These are phyloP conservation scores for Diplodia intermedia DNA, from an alignment of 2,329 filamentous ascomycete genomes.

Conservation along the genomic window DNA sequence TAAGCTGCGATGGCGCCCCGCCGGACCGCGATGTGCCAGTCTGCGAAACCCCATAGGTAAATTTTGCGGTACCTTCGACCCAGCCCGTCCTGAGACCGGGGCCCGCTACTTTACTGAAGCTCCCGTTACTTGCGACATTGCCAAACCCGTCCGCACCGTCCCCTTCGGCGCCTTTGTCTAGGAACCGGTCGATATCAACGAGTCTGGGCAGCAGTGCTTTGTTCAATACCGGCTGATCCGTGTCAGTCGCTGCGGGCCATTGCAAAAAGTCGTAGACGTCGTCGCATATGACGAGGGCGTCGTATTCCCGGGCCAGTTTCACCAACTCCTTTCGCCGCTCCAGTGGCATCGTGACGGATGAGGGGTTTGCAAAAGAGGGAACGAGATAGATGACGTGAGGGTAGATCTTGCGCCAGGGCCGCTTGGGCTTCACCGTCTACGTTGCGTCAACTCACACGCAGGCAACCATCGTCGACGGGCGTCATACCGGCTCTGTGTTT, in stretches of 20 bases:
- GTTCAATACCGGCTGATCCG: conserved; percentile 41
- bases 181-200: conserved; percentile 75
- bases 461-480: conserved; percentile 10
- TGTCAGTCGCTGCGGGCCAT: conserved; percentile 63
- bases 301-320: conserved; percentile 74
- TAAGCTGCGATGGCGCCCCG: conserved; percentile 66
- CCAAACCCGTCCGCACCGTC: conserved; percentile 69
- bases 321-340: conserved; percentile 72
- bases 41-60: conserved; percentile 66
- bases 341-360: conserved; percentile 79
- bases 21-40: conserved; percentile 66
- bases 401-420: conserved; percentile 76
- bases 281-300: conserved; percentile 85
- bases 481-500: conserved; percentile 54
- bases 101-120: conserved; percentile 85
- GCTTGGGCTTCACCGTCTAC: conserved; percentile 62
- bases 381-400: conserved; percentile 87
- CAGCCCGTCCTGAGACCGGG: conserved; percentile 88
- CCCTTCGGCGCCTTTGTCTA: conserved; percentile 64
- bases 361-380: conserved; percentile 88
- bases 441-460: conserved; percentile 27
- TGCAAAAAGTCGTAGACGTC: conserved; percentile 95
- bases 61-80: conserved; percentile 73
- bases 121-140: conserved; percentile 83
- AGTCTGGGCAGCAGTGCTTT: conserved; percentile 70